Base-by-base conservation (phyloP, 352 stramenopile genomes). In the Phytophthora hybrid region DNA sequence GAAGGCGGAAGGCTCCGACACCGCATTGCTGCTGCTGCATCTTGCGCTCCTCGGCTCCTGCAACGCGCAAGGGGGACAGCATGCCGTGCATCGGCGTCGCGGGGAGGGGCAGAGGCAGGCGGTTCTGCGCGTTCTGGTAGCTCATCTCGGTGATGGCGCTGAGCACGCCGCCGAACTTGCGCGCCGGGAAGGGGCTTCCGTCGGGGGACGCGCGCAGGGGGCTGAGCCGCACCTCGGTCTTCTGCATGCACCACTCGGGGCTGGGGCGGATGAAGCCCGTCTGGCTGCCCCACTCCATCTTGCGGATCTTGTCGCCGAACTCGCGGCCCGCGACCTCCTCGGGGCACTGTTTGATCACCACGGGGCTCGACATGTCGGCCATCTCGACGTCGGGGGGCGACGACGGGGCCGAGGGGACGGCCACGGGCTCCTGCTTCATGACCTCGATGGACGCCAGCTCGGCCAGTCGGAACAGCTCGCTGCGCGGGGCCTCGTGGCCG, bases 381-480 rank as follows among this genome's bases (percentile, higher is more conserved):
- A 84, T 84, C 67, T 84, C 77, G 10, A 84, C 77, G 52, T 84
- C 77, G 9, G 69, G 72, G 23, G 73, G 73, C 18, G 65, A 76
- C 32, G 63, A 69, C 13, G 69, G 73, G 26, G 61, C 44, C 14
- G 59, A 21, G 18, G 66, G 53, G 41, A 74, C 44, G 1, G 61
- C 29, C 37, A 80, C 46, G 19, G 82, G 80, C 63, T 89, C 82
- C 56, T 87, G 76, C 71, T 90, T 90, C 82, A 94, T 93, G 37
- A 89, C 85, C 56, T 94, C 85, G 58, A 91, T 87, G 23, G 85
- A 91, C 9, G 87, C 87, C 49, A 94, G 74, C 71, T 94, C 87
- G 1, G 87, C 87, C 58, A 94, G 72, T 23, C 85, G 84, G 71
- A 93, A 94, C 26, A 94, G 80, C 65, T 94, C 81, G 65, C 76